These are phyloP conservation scores for Leccinum barrowsii DNA, from an alignment of 768 basidiomycete genomes.

Conservation along the genomic window DNA sequence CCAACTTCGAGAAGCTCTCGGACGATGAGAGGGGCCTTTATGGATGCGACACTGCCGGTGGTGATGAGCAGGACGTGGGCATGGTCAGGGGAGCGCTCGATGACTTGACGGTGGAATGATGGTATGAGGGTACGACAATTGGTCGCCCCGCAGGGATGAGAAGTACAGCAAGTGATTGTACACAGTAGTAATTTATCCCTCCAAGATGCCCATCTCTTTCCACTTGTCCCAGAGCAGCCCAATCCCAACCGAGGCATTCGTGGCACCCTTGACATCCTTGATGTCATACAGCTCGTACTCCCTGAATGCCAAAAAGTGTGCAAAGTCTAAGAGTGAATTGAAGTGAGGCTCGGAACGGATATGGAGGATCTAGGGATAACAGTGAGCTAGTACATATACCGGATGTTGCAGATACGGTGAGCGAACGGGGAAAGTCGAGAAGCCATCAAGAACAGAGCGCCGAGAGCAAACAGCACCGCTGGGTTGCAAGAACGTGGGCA, in stretches of 20 bases:
- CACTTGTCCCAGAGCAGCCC: constrained; percentile 85
- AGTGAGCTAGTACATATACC: too few relatives aligned
- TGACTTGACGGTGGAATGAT: constrained; percentile 12
- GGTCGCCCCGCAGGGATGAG: not conserved
- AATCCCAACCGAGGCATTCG: constrained; percentile 60
- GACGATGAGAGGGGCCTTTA: constrained; percentile 91
- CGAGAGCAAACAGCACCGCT: too few relatives aligned
- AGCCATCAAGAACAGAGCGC: too few relatives aligned
- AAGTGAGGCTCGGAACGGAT: too few relatives aligned
- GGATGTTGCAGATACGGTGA: too few relatives aligned
- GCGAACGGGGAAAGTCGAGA: too few relatives aligned
- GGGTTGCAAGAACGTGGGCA: too few relatives aligned
- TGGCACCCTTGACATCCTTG: constrained; percentile 78
- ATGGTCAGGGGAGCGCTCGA: constrained; percentile 24
- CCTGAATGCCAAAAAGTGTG: constrained; percentile 92
- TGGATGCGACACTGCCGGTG: constrained; percentile 93
- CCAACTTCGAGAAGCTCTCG: constrained; percentile 60
- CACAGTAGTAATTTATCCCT: constrained; percentile 26
- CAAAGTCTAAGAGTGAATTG: constrained; percentile 45
- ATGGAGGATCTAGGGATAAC: too few relatives aligned
- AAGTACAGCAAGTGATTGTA: constrained; percentile 2
- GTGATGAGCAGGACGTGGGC: constrained; percentile 78
- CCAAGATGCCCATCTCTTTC: constrained; percentile 80
- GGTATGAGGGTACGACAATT: constrained; percentile 6
- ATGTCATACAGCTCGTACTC: constrained; percentile 90